These are phyloP conservation scores for Rhodotorula sp. DNA, from an alignment of 1,284 basidiomycete species.

Conservation along the genomic window DNA sequence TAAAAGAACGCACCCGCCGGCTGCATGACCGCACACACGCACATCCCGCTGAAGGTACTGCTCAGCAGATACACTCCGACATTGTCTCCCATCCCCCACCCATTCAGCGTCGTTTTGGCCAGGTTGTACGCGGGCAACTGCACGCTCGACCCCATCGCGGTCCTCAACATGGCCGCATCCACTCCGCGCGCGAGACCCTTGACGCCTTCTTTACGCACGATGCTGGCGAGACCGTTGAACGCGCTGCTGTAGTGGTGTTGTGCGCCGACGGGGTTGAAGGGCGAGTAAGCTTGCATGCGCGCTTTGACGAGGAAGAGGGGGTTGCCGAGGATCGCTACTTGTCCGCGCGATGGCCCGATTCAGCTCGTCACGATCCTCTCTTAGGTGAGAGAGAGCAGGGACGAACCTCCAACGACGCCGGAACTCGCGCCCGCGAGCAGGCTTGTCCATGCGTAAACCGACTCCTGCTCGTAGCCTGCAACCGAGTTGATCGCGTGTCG, in stretches of 20 bases:
- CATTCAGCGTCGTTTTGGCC: conserved; percentile 73
- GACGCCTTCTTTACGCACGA: conserved; percentile 72
- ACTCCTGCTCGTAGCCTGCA: conserved; percentile 66
- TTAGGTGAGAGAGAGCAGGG: rapidly evolving
- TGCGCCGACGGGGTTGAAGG: conserved; percentile 85
- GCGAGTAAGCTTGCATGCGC: conserved; percentile 94
- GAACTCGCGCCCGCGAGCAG: conserved; percentile 80
- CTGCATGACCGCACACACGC: conserved; percentile 61
- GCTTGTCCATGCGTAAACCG: conserved; percentile 57
- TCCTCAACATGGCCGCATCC: conserved; percentile 87
- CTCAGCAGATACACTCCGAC: conserved; percentile 84
- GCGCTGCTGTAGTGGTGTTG: conserved; percentile 87
- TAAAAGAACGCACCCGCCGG: conserved; percentile 47
- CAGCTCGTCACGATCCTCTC: neutral
- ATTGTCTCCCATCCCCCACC: conserved; percentile 67
- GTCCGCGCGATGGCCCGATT: neutral
- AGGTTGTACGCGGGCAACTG: conserved; percentile 96
- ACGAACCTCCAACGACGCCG: conserved; percentile 81
- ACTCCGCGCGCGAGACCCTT: conserved; percentile 84
- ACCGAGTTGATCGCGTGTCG: conserved; percentile 67
- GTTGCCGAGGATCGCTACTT: conserved; percentile 77
- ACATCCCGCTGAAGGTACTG: conserved; percentile 82
- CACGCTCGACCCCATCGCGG: conserved; percentile 87
- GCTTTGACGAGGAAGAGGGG: conserved; percentile 96
- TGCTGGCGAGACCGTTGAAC: conserved; percentile 74